Evolutionary conservation across 257 asterid species (phyloP), one percentile per base, ranked within the genome.

Genomic region (Gentiana macrophylla): DNA sequence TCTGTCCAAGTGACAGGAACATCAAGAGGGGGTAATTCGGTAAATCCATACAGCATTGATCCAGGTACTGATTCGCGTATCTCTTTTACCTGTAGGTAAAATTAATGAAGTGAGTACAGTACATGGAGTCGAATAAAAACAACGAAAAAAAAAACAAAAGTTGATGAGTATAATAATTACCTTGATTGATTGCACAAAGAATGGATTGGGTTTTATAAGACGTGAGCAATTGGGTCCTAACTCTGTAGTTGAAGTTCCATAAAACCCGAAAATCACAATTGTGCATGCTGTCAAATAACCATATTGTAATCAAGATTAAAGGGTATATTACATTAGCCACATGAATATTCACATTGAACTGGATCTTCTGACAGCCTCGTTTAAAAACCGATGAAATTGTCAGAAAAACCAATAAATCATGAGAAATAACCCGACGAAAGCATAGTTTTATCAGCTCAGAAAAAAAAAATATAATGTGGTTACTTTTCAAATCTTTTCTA

Each of bases 251-350:
- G 71, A 66, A 59, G 71, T 32, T 47, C 71, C 71, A 59, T 66
- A 66, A 53, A 66, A 66, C 32, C 66, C 71, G 61, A 66, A 46
- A 15, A 66, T 53, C 52, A 66, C 37, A 66, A 61, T 53, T 45
- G 53, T 12, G 38, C 71, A 66, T 34, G 57, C 70, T 66, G 70
- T 37, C 54, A 52, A 52, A 4, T 12, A 52, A 13, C 60, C 51
- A 55, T 35, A 45, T 49, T 24, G 41, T 32, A 63, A 64, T 56
- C 37, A 50, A 56, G 15, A 46, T 13, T 15, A 37, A 41, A 41
- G 46, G 9, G 46, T 41, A 41, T 0, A 10, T 10, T 24, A 24
- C 24, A 24, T 24, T 0, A 41, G 2, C 46, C 46, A 41, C 9
- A 41, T 5, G 46, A 41, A 0, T 4, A 41, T 41, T 41, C 46